Percentiles rank a stretch among this genome's conserved stretches.
Conservation (phyloP, 306 rosid species). For the Morella rubra region DNA sequence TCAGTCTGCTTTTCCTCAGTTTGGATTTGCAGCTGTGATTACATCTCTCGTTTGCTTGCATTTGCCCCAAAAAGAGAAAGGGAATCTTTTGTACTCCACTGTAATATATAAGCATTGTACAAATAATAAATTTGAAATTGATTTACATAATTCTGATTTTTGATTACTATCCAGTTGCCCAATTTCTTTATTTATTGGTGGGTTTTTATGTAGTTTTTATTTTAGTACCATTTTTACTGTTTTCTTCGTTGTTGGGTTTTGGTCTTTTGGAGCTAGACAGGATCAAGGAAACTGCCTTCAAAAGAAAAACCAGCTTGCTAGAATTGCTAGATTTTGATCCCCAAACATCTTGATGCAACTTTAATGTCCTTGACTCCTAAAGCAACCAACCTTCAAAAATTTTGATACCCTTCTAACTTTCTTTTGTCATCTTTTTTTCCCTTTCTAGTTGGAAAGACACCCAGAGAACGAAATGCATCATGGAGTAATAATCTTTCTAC, state of each 20-base stretch:
- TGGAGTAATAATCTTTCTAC: slow-evolving; percentile 25
- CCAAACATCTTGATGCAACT: slow-evolving; percentile 26
- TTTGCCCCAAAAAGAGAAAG: slow-evolving; percentile 3
- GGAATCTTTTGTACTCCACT: background rate
- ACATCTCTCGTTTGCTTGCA: background rate
- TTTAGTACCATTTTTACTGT: background rate
- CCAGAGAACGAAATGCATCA: slow-evolving; percentile 30
- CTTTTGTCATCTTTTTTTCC: background rate
- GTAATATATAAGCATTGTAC: slow-evolving; percentile 12
- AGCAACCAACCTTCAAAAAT: slow-evolving; percentile 31
- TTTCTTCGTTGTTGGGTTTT: background rate
- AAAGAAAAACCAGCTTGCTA: slow-evolving; percentile 16
- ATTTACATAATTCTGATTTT: background rate
- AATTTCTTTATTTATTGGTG: slow-evolving; percentile 8
- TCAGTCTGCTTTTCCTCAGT: slow-evolving; percentile 14
- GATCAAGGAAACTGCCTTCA: background rate
- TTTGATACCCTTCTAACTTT: slow-evolving; percentile 11
- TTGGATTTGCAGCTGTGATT: slow-evolving; percentile 13
- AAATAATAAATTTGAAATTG: slow-evolving; percentile 3
- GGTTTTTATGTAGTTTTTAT: background rate
- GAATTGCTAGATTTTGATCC: slow-evolving; percentile 31
- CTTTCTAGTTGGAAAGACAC: slow-evolving; percentile 28
- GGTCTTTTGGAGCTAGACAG: background rate
- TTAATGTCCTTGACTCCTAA: slow-evolving; percentile 35
- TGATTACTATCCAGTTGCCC: background rate